A percentile compares a stretch with the other conserved stretches of the same genome.
Conservation (phyloP, 768 basidiomycete genomes). For the Nidularia sp. region DNA sequence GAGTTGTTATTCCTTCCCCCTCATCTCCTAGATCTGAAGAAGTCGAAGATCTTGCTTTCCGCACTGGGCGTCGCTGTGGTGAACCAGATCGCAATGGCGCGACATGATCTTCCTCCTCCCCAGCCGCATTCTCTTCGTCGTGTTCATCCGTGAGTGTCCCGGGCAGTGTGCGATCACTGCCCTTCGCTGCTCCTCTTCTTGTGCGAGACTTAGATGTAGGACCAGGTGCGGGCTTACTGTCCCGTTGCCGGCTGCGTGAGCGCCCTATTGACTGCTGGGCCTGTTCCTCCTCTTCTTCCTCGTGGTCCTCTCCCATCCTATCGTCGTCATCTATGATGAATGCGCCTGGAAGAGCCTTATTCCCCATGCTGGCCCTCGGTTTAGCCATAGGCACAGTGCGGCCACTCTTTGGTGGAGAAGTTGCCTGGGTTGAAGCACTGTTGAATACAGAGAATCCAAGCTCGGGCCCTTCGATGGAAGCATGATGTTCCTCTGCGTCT, state of each 20-base stretch:
- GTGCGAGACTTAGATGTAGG: conserved; percentile 2
- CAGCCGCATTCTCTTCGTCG: conserved; percentile 26
- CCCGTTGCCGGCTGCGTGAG: conserved; percentile 4
- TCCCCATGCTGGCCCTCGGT: background rate
- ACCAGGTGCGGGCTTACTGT: background rate
- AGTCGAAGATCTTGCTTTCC: conserved; percentile 22
- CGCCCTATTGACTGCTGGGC: conserved; percentile 6
- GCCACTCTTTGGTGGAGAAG: conserved; percentile 9
- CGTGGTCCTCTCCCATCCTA: conserved; percentile 20
- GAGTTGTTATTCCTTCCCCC: conserved; percentile 26
- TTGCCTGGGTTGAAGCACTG: conserved; percentile 7
- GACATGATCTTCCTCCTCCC: conserved; percentile 29
- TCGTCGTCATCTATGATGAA: conserved; percentile 41
- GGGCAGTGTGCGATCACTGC: background rate
- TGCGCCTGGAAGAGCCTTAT: conserved; percentile 39
- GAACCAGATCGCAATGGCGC: conserved; percentile 34
- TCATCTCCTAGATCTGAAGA: conserved; percentile 29
- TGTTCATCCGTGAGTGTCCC: conserved; percentile 18
- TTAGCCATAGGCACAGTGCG: background rate
- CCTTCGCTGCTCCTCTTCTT: background rate
- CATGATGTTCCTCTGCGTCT: conserved; percentile 10
- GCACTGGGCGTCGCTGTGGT: conserved; percentile 13
- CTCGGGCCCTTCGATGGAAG: conserved; percentile 9
- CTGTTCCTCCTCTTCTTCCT: conserved; percentile 15
- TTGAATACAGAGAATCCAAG: conserved; percentile 25